phyloP scores from a whole-genome alignment of 2,329 filamentous ascomycete species.

The Elsinoe australis region DNA sequence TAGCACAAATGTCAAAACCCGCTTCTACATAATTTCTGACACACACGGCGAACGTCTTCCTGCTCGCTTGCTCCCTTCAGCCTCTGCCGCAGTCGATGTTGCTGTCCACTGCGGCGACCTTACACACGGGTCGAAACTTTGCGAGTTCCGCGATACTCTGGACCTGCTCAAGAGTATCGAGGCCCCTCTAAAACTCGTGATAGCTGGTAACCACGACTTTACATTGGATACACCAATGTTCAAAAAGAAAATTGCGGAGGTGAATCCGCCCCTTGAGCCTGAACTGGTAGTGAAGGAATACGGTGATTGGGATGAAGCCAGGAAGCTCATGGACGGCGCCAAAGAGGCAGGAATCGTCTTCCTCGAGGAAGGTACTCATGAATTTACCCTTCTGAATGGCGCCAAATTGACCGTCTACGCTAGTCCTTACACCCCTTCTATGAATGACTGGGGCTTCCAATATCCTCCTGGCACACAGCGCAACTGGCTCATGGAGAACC shows the following conservation, averaged over 20 bases:
- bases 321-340: conserved; percentile 23
- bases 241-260: conserved; percentile 29
- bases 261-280: conserved; percentile 25
- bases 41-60: conserved; percentile 31
- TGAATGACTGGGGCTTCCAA: conserved; percentile 48
- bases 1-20: conserved; percentile 28
- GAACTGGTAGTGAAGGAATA: conserved; percentile 32
- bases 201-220: conserved; percentile 34
- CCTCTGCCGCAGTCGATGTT: conserved; percentile 27
- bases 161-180: conserved; percentile 25
- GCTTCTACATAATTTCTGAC: conserved; percentile 40
- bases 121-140: conserved; percentile 28
- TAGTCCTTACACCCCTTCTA: conserved; percentile 49
- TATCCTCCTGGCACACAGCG: conserved; percentile 45
- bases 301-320: conserved; percentile 32
- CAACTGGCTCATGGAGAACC: conserved; percentile 13
- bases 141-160: conserved; percentile 28
- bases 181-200: conserved; percentile 33
- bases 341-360: conserved; percentile 11
- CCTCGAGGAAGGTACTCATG: conserved; percentile 46
- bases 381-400: conserved; percentile 43
- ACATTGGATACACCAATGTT: conserved; percentile 31
- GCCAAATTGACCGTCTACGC: conserved; percentile 47
- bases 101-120: conserved; percentile 37
- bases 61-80: conserved; percentile 18